These are phyloP conservation scores for Peronosclerospora sorghi DNA, from an alignment of 352 stramenopile genomes.

Conservation along the genomic window DNA sequence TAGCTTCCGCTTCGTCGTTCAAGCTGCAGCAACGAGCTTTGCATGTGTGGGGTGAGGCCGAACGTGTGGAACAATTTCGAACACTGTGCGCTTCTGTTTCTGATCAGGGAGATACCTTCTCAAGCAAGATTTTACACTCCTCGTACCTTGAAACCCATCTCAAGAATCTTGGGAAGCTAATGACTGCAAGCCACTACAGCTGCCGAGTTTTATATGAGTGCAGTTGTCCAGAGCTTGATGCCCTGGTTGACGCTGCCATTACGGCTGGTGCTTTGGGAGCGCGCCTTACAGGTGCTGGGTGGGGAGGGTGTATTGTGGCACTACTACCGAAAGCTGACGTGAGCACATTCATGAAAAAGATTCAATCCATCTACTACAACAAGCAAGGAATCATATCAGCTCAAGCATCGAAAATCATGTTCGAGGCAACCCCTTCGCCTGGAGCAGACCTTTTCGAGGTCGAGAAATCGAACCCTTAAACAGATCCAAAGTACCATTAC, in stretches of 20 bases:
- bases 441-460: conserved; percentile 25
- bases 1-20: conserved; percentile 24
- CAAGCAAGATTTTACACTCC: neutral
- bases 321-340: conserved; percentile 32
- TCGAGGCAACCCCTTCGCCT: conserved; percentile 18
- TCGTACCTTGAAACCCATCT: conserved; percentile 2
- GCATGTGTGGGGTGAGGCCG: conserved; percentile 62
- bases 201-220: conserved; percentile 67
- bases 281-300: conserved; percentile 70
- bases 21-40: conserved; percentile 42
- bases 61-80: conserved; percentile 45
- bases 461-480: neutral
- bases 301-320: conserved; percentile 70
- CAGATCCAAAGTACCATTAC: too few species aligned
- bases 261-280: conserved; percentile 45
- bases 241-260: conserved; percentile 36
- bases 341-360: conserved; percentile 23
- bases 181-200: conserved; percentile 54
- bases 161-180: conserved; percentile 42
- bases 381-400: conserved; percentile 5
- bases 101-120: neutral
- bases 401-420: conserved; percentile 14
- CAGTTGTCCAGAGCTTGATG: conserved; percentile 60
- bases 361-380: conserved; percentile 29
- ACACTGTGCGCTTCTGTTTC: conserved; percentile 11